Base-by-base conservation (phyloP, 768 basidiomycete genomes). In the Xerocomus brunneocitrinus region DNA sequence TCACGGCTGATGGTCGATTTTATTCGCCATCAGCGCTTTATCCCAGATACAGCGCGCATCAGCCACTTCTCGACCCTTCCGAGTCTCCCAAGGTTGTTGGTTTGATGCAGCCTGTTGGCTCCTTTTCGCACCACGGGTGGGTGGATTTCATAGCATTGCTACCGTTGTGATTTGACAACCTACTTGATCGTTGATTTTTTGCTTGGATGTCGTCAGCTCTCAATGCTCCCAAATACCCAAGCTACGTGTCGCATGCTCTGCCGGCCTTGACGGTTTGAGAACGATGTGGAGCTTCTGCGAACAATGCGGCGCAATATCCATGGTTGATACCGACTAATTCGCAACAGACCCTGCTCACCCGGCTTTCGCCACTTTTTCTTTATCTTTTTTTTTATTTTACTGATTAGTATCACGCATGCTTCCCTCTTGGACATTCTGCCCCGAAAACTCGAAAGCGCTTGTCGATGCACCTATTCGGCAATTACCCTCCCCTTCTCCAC, bases 241-340 rank as follows among this genome's bases (percentile, higher is more conserved):
- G 69, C 79, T 91, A 59, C 84, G 87, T 58, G 76, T 91, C 54
- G 87, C 89, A 32, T 90, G 89, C 62, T 81, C 87, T 32, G 69
- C 87, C 19, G 81, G 85, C 50, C 70, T 76, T 55, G 81, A 82
- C 58, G 89, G 89, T 56, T 81, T 80, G 66, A 67, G 69, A 53
- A 84, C 87, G 16, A 90, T 91, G 87, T 91, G 89, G 89, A 85
- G 83, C 63, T 85, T 87, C 67, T 91, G 89, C 69, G 89, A 90
- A 77, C 79, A 89, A 74, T 91, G 89, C 68, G 89, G 89, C 70
- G 85, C 89, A 53, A 90, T 91, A 69, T 88, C 88, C 57, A 90
- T 90, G 84, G 85, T 91, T 71, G 85, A 90, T 65, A 78, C 77
- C 71, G 84, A 87, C 70, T 85, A 72, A 61, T 14, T 47, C 34